A percentile compares a stretch with the other conserved stretches of the same genome.
Conservation (phyloP, 306 rosid genomes). For the Arachis stenosperma region DNA sequence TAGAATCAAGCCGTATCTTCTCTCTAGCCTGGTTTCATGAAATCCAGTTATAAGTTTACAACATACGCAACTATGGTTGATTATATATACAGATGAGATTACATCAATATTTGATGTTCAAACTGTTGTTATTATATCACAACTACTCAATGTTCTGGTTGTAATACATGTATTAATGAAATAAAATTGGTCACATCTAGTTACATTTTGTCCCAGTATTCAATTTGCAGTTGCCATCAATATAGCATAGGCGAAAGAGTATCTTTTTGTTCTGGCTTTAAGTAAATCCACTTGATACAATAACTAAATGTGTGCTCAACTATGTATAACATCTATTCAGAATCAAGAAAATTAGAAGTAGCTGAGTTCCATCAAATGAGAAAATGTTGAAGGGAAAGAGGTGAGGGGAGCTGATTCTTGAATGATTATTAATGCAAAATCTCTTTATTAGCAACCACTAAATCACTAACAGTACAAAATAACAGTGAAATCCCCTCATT, state of each 20-base stretch:
- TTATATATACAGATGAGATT: constrained; percentile 2
- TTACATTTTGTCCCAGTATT: background rate
- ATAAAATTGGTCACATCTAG: background rate
- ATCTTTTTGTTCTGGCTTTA: background rate
- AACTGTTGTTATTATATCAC: constrained; percentile 21
- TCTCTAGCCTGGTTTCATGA: background rate
- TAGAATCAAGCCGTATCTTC: background rate
- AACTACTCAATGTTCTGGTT: background rate
- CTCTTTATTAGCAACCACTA: constrained; percentile 17
- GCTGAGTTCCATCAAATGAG: too few relatives aligned
- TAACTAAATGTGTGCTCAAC: background rate
- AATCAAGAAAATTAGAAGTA: too few relatives aligned
- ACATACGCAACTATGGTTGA: constrained; percentile 2
- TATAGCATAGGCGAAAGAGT: background rate
- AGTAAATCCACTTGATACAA: background rate
- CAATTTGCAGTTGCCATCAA: background rate
- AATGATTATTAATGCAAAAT: background rate
- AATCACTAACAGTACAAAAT: constrained; percentile 12
- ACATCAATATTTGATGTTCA: constrained; percentile 28
- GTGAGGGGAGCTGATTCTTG: background rate
- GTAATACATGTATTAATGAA: background rate
- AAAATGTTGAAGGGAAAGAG: too few relatives aligned
- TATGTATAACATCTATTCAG: too few relatives aligned
- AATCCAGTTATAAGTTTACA: background rate
- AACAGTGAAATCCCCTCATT: constrained; percentile 37